A percentile compares a stretch with the other conserved stretches of the same genome.
These are phyloP conservation scores for Fragaria ananassa DNA, from an alignment of 306 rosid species.

Conservation along the genomic window DNA sequence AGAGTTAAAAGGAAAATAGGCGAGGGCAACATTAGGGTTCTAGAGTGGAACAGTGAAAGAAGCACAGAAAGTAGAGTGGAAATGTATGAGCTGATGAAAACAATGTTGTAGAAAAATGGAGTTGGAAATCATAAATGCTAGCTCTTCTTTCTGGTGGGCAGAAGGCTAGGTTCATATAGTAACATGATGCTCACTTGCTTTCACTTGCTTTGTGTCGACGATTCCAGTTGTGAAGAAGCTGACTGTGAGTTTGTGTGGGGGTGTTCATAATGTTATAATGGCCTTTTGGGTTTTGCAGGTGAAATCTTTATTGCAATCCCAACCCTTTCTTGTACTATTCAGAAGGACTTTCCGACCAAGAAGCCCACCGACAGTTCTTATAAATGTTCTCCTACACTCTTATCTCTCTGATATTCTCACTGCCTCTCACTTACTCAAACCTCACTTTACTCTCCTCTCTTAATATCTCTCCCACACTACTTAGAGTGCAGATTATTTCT, in stretches of 20 bases:
- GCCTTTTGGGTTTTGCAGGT: conserved; percentile 57
- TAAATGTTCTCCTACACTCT: conserved; percentile 25
- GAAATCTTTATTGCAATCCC: conserved; percentile 60
- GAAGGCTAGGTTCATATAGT: background rate
- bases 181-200: conserved; percentile 12
- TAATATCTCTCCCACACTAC: background rate
- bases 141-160: conserved; percentile 11
- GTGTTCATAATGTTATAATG: background rate
- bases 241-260: conserved; percentile 22
- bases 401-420: background rate
- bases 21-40: background rate
- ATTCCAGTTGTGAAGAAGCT: conserved; percentile 51
- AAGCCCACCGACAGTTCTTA: conserved; percentile 56
- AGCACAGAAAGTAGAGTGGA: background rate
- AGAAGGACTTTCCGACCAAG: conserved; percentile 39
- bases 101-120: background rate
- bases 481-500: conserved; percentile 5
- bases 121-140: conserved; percentile 15
- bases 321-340: conserved; percentile 22
- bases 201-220: conserved; percentile 1
- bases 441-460: background rate
- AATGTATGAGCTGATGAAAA: background rate
- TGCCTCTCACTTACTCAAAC: background rate
- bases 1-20: background rate
- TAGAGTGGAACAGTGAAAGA: background rate